Evolutionary conservation across 306 rosid genomes (phyloP).

Genomic region (Inga oerstediana): DNA sequence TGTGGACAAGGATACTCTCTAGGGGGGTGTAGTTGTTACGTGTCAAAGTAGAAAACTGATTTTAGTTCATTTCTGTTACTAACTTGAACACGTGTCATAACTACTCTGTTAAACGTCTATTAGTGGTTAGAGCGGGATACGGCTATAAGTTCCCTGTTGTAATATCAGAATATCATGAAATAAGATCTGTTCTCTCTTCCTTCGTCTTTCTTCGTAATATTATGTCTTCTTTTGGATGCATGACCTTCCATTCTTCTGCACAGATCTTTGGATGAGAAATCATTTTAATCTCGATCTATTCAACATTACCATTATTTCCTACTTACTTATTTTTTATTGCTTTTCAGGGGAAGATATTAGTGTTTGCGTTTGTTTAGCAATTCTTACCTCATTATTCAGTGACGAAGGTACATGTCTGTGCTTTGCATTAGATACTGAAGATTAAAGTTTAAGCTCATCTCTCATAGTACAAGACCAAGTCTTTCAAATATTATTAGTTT

Average conservation of each 20-base stretch:
- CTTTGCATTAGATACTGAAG: conserved; percentile 23
- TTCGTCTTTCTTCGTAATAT: too few relatives aligned
- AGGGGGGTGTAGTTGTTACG: too few relatives aligned
- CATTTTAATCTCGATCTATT: neutral
- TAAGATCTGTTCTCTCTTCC: too few relatives aligned
- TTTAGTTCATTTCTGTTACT: too few relatives aligned
- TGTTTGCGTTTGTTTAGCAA: conserved; percentile 82
- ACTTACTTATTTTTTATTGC: conserved; percentile 34
- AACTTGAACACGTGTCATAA: too few relatives aligned
- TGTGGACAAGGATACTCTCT: too few relatives aligned
- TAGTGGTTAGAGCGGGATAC: too few relatives aligned
- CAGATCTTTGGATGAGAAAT: conserved; percentile 21
- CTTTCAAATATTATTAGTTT: too few relatives aligned
- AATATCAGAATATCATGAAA: too few relatives aligned
- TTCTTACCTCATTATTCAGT: conserved; percentile 70
- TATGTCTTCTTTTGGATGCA: neutral
- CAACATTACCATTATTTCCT: neutral
- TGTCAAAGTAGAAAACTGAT: too few relatives aligned
- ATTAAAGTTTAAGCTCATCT: neutral
- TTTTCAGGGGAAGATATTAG: conserved; percentile 91
- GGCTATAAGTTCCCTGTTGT: too few relatives aligned
- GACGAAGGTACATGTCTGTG: conserved; percentile 57
- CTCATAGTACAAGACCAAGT: neutral
- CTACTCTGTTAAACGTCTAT: too few relatives aligned
- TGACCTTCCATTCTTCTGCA: neutral